Evolutionary conservation across 2,329 filamentous ascomycete genomes (phyloP), one percentile per base, ranked within the genome.

Genomic region (Thermothelomyces thermophilus): DNA sequence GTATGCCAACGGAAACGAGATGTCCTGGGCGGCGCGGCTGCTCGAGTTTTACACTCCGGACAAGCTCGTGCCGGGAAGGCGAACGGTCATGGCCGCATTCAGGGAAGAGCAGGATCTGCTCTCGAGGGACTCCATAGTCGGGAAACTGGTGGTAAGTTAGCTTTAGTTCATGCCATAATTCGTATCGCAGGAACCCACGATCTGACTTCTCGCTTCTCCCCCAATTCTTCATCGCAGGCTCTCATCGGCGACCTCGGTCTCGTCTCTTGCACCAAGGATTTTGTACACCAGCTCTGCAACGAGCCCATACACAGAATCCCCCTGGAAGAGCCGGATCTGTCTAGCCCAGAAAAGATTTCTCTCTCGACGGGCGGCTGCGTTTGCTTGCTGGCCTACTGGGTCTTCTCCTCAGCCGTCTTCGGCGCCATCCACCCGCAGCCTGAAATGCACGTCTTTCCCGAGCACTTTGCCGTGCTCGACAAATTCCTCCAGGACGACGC

Each of bases 11-110:
- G 70, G 68, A 6, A 77, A 82, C 56, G 70, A 71, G 20, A 64
- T 84, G 64, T 75, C 78, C 40, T 84, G 81, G 82, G 75, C 81
- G 2, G 69, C 77, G 13, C 70, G 87, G 44, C 65, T 90, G 49
- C 73, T 86, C 54, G 87, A 91, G 66, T 82, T 77, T 52, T 80
- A 83, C 55, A 73, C 80, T 46, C 86, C 86, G 0, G 74, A 79
- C 48, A 80, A 75, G 60, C 73, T 81, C 19, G 74, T 90, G 6
- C 76, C 80, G 0, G 76, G 79, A 2, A 79, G 76, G 51, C 72
- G 71, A 57, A 87, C 82, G 2, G 73, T 81, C 58, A 75, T 79
- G 41, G 76, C 82, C 56, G 74, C 76, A 3, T 90, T 86, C 59
- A 79, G 80, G 39, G 74, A 83, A 36, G 76, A 86, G 13, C 74